These are phyloP conservation scores for Theileria equi DNA, from an alignment of 169 alveolate species.

Conservation along the genomic window DNA sequence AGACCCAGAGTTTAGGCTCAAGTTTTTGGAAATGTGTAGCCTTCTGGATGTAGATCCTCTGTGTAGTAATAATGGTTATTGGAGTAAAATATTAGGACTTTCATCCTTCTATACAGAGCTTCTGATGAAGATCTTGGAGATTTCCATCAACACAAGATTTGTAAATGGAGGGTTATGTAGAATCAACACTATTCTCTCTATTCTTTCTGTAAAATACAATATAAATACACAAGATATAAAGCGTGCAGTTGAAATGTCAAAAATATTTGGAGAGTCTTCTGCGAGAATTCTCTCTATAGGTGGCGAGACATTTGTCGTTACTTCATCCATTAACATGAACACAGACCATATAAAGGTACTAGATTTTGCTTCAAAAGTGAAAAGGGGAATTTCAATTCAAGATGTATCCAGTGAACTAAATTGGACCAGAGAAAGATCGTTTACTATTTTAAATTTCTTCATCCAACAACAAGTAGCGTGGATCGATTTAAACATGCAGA, in stretches of 20 bases:
- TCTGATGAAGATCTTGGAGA: conserved; percentile 21
- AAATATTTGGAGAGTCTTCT: conserved; percentile 29
- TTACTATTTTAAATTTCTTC: conserved; percentile 17
- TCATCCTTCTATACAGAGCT: conserved; percentile 9
- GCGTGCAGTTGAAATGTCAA: conserved; percentile 1
- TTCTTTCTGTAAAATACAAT: conserved; percentile 9
- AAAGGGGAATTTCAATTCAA: conserved; percentile 13
- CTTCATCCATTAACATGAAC: conserved; percentile 20
- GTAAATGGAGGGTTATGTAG: conserved; percentile 48
- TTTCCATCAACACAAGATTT: conserved; percentile 35
- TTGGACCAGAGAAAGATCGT: conserved; percentile 20
- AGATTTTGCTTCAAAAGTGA: conserved; percentile 1
- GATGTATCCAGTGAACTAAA: conserved; percentile 4
- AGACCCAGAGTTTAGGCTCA: conserved; percentile 37
- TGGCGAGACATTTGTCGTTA: conserved; percentile 24
- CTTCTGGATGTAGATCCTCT: conserved; percentile 43
- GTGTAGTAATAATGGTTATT: neutral
- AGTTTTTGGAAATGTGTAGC: conserved; percentile 50
- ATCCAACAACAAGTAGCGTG: conserved; percentile 30
- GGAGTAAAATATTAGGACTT: conserved; percentile 13
- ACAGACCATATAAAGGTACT: no score
- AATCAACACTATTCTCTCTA: conserved; percentile 10
- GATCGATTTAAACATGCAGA: conserved; percentile 15
- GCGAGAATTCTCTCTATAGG: conserved; percentile 6
- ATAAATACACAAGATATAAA: conserved; percentile 25